Base-by-base conservation (phyloP, 331 rosid genomes). In the Cydonia oblonga region DNA sequence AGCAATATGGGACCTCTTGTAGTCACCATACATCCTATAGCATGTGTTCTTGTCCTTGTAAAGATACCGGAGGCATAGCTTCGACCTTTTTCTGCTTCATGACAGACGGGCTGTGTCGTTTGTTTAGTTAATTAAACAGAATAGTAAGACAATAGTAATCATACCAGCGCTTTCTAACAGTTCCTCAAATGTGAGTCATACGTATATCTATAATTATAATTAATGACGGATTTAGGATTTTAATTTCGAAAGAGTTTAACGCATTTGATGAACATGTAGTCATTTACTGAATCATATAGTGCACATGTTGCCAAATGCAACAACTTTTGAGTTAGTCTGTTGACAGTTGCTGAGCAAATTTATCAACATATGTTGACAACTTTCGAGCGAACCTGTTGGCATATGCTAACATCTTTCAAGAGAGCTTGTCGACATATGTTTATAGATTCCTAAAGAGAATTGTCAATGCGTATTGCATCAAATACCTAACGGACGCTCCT, bases 31-130 rank as follows among this genome's bases (percentile, higher is more conserved):
- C 65, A 70, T 70, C 18, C 25, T 19, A 4, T 40, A 26, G 30
- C 75, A 71, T 71, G 75, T 25, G 75, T 59, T 25, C 6, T 10
- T 40, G 68, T 71, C 28, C 58, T 18, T 40, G 13, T 29, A 68
- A 51, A 29, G 28, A n/a, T 29, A 10, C 5, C 28, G 40, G 74
- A 19, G 26, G 74, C 42, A 7, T 6, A 6, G 54, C 4, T 62
- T 62, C 23, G 13, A 16, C 42, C 0, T 19, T 19, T 29, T 62
- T 29, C 10, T 33, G 68, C 25, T 64, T 64, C 75, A 35, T 57
- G 24, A 35, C 66, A 71, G 24, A 35, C 66, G 57, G 75, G 35
- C 19, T n/a, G 25, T 51, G 10, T 5, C 42, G 53, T 16, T 49
- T 49, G 5, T 30, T 30, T 30, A n/a, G 18, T 46, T 49, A 49